Base-by-base conservation (phyloP, 164 flowering plant genomes). In the Vitis rotundifolia region DNA sequence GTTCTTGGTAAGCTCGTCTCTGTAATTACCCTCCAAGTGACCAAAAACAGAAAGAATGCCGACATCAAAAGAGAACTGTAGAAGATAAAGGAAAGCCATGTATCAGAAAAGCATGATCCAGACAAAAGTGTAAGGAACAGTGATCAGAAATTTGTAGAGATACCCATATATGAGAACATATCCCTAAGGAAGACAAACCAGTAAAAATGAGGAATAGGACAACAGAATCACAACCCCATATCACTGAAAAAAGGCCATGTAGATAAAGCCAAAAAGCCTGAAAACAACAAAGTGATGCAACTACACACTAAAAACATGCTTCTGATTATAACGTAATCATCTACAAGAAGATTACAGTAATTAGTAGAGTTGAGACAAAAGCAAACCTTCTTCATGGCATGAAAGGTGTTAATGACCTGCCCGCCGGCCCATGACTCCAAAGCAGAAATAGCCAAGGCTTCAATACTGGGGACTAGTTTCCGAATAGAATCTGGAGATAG, bases 41-140 rank as follows among this genome's bases (percentile, higher is more conserved):
- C 94, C 91, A 50, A 91, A 87, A 31, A 87, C 80, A 0, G 86
- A 57, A 13, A 88, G 80, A 71, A 88, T 75, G 12, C 93, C 98
- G 8, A 91, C 88, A 63, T 92, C 79, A 54, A 92, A 91, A 28
- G 98, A 71, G 68, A 84, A 81, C 96, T 91, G 91, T 54, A 37
- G 59, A 49, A 14, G n/a, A 64, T 64, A 67, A 65, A 9, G 22
- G 51, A 69, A 48, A 44, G 9, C 13, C 47, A 54, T 57, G 3
- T 31, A 14, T 48, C 8, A 58, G 16, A 26, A 71, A 14, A 49
- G 28, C 65, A 61, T 22, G 28, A 29, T 22, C 0, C 26, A 1
- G 26, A 22, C 26, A 22, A 22, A 22, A 22, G 26, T 22, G 26
- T 22, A 2, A 47, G 5, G 26, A 10, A 15, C 65, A 64, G 26